Conservation (phyloP, 1,139 yeast genomes). For the Dujonia santamariae region DNA sequence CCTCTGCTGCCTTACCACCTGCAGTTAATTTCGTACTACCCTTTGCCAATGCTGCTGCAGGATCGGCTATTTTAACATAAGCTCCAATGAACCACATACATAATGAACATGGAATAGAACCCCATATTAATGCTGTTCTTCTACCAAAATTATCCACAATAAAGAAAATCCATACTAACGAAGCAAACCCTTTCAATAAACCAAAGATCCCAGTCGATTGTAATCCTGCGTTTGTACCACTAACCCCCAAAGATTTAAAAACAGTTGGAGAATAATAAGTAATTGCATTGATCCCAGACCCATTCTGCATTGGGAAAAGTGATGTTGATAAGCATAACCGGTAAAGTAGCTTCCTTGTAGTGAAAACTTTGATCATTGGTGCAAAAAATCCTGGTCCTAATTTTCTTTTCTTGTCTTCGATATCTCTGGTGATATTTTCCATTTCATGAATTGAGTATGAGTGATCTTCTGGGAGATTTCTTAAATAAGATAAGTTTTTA, state of each 20-base stretch:
- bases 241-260: conserved; percentile 29
- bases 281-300: conserved; percentile 33
- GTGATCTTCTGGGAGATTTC: conserved; percentile 22
- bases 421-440: conserved; percentile 19
- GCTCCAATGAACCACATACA: conserved; percentile 52
- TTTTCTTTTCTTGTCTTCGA: conserved; percentile 17
- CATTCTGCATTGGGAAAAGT: conserved; percentile 32
- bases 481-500: conserved; percentile 25
- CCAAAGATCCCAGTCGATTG: conserved; percentile 62
- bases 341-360: conserved; percentile 20
- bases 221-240: conserved; percentile 38
- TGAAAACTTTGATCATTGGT: conserved; percentile 23
- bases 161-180: conserved; percentile 43
- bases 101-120: conserved; percentile 43
- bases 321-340: conserved; percentile 25
- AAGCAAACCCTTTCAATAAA: conserved; percentile 42
- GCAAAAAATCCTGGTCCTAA: conserved; percentile 24
- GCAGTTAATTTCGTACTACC: conserved; percentile 19
- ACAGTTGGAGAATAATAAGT: conserved; percentile 33
- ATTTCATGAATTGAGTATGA: conserved; percentile 27
- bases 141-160: conserved; percentile 48
- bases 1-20: conserved; percentile 50
- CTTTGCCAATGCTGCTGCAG: conserved; percentile 24
- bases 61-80: conserved; percentile 41
- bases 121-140: conserved; percentile 40